Evolutionary conservation across 2,329 filamentous ascomycete species (phyloP), one percentile per base, ranked within the genome.

Genomic region (Bipolaris sorokiniana): DNA sequence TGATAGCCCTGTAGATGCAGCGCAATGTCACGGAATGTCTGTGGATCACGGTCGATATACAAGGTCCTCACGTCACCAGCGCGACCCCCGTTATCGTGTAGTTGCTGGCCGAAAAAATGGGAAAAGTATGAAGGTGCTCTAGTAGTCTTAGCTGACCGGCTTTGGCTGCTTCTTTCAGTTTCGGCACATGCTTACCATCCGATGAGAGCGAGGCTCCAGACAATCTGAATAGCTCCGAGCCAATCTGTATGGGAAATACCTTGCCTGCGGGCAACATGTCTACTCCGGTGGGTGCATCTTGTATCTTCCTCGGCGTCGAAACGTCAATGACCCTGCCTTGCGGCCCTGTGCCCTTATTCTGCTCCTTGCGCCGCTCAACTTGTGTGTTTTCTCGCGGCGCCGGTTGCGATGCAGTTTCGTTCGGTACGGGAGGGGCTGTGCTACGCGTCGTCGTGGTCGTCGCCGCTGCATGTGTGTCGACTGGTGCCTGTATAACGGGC

Each of bases 71-170:
- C 77, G 51, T 79, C 80, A 40, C 77, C 77, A 53, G 86, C 82
- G 56, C 84, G 84, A 54, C 83, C 83, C 58, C 87, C 83, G 47
- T 84, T 88, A 65, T 82, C 79, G 55, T 85, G 84, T 38, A 97
- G 78, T 78, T 97, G 93, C 68, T 91, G 90, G 66, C 88, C 84
- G 77, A 98, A 98, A 80, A 95, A 97, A 67, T 92, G 89, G 18
- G 94, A 96, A 79, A 98, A 97, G 77, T 97, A 97, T 48, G 93
- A 97, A 56, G 94, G 94, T 70, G 92, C 94, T 96, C 79, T 81
- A 80, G 73, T 76, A 78, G 71, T 79, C 73, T 86, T 76, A 86
- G 81, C 70, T 62, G 58, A 59, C 51, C 48, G 51, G 15, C 42
- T 52, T 38, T 51, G 7, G 11, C 0, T 7, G 3, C 1, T 5